phyloP scores from a whole-genome alignment of 257 asterid genomes.

The Gardenia jasminoides region DNA sequence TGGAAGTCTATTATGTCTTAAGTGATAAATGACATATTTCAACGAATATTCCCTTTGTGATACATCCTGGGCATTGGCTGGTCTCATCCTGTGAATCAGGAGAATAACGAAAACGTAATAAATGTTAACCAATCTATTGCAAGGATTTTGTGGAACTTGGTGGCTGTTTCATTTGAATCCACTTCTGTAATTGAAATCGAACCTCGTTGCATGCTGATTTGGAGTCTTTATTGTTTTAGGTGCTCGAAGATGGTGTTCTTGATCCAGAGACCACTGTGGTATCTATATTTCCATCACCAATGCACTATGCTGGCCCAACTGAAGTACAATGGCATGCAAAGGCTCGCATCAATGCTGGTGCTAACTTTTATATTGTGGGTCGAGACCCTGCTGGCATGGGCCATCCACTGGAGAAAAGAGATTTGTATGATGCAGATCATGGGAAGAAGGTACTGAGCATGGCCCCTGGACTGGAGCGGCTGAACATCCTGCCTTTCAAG shows the following conservation, averaged over 20 bases:
- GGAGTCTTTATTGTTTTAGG: constrained; percentile 33
- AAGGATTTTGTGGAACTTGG: too few species aligned
- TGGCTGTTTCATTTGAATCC: neutral
- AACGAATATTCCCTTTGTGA: too few species aligned
- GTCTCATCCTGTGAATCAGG: neutral
- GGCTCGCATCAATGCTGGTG: constrained; percentile 96
- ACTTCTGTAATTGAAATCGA: neutral
- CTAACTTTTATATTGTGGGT: constrained; percentile 88
- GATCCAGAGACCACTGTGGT: constrained; percentile 94
- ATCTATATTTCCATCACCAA: constrained; percentile 93
- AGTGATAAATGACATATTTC: neutral
- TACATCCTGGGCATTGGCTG: neutral
- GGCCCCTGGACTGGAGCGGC: constrained; percentile 94
- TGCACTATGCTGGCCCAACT: constrained; percentile 98
- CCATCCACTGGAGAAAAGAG: constrained; percentile 86
- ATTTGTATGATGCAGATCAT: constrained; percentile 93
- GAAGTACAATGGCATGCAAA: constrained; percentile 99
- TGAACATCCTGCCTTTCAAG: constrained; percentile 89
- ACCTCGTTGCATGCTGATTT: neutral
- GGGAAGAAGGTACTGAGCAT: constrained; percentile 93
- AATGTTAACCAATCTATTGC: neutral
- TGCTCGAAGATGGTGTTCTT: constrained; percentile 85
- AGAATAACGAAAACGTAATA: neutral
- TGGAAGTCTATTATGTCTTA: neutral
- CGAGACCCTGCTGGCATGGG: constrained; percentile 97